Base-by-base conservation (phyloP, 1,139 yeast genomes). In the Candida sp. region DNA sequence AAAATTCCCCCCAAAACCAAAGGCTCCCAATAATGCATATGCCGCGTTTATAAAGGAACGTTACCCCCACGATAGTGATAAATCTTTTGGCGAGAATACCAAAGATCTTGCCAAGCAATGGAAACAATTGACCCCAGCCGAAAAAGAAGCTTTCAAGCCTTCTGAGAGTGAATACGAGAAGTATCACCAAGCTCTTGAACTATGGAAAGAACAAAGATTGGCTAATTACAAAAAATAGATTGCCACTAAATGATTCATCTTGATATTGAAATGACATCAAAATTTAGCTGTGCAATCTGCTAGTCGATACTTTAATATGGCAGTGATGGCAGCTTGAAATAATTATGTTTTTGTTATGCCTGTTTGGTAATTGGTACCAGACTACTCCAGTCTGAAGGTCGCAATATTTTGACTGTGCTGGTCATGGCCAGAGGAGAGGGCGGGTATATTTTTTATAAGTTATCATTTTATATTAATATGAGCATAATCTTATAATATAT, bases 41-140 rank as follows among this genome's bases (percentile, higher is more conserved):
- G 67, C 72, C 29, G 51, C 54, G 27, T 73, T 51, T 44, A 57
- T 70, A 35, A 57, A 64, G 47, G 59, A 65, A 36, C 59, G 63
- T 48, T 68, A 53, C 51, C 52, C 49, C 34, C 49, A 48, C 21
- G 62, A 55, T 39, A 69, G 60, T 34, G n/a, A 9, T 30, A 9
- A 30, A 12, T 30, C 56, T 22, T 54, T 63, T 35, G 54, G 48
- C 7, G 72, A 65, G 29, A 53, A 57, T 23, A 50, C 62, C 33
- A 64, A 61, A 49, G 58, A 54, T 11, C 52, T 68, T 36, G 53
- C 67, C 22, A 51, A 42, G 5, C 48, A 59, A 41, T 73, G 76
- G 75, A 63, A 54, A 37, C 38, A 41, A 9, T 60, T 72, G 53
- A 42, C 66, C 22, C 51, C 42, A 2, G 52, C 42, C 7, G 70